Conservation (phyloP, 306 rosid species). For the Glycine latifolia region DNA sequence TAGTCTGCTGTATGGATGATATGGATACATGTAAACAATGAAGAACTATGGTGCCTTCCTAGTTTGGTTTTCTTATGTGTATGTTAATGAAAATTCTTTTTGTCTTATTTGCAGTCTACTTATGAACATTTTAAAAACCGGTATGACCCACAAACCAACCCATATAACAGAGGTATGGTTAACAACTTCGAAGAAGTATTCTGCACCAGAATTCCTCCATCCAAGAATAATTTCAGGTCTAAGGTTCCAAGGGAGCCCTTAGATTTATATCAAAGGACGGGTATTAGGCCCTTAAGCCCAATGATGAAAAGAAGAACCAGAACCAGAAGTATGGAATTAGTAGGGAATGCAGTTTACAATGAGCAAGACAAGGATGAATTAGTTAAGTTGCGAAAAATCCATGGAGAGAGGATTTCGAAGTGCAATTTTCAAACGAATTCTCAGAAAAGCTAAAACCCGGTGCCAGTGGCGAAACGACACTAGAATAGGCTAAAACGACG, state of each 20-base stretch:
- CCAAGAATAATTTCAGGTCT: slow-evolving; percentile 69
- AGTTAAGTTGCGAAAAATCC: slow-evolving; percentile 60
- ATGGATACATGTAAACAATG: neutral
- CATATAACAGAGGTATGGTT: slow-evolving; percentile 61
- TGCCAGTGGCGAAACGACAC: too few relatives aligned
- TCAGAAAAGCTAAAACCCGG: slow-evolving; percentile 20
- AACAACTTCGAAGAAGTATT: slow-evolving; percentile 65
- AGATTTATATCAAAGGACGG: slow-evolving; percentile 40
- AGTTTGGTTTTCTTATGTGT: slow-evolving; percentile 19
- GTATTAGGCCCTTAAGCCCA: slow-evolving; percentile 51
- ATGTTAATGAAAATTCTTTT: slow-evolving; percentile 9
- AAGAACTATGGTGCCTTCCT: slow-evolving; percentile 9
- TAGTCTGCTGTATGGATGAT: neutral
- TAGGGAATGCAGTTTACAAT: slow-evolving; percentile 32
- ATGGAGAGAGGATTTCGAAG: slow-evolving; percentile 32
- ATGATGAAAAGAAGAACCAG: slow-evolving; percentile 50
- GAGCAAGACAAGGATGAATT: slow-evolving; percentile 24
- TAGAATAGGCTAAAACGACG: too few relatives aligned
- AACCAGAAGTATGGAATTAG: slow-evolving; percentile 52
- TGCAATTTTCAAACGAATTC: slow-evolving; percentile 2
- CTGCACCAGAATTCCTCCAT: slow-evolving; percentile 67
- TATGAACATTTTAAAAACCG: slow-evolving; percentile 82
- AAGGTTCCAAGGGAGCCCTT: slow-evolving; percentile 58
- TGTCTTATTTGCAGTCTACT: slow-evolving; percentile 66
- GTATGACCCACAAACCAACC: slow-evolving; percentile 62